These are phyloP conservation scores for Vigna trinervia DNA, from an alignment of 306 rosid species.

Conservation along the genomic window DNA sequence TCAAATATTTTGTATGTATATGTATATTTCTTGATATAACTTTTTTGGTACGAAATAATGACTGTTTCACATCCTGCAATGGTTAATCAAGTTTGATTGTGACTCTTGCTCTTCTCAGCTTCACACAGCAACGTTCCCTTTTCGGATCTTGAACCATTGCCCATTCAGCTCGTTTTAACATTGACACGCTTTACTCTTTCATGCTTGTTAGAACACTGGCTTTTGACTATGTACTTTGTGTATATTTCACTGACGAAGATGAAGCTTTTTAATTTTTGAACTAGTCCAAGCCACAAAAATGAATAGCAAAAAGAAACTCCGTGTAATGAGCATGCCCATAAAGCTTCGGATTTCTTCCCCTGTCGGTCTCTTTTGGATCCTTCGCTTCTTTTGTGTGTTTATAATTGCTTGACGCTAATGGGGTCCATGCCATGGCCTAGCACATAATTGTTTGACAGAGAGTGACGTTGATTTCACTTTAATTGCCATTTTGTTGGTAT, in stretches of 20 bases:
- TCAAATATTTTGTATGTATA: conserved; percentile 26
- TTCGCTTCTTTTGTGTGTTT: conserved; percentile 38
- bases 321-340: conserved; percentile 29
- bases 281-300: conserved; percentile 37
- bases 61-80: conserved; percentile 35
- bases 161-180: conserved; percentile 26
- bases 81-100: conserved; percentile 39
- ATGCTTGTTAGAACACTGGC: conserved; percentile 35
- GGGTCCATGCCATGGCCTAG: conserved; percentile 47
- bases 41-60: conserved; percentile 32
- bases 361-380: conserved; percentile 38
- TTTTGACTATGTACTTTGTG: conserved; percentile 41
- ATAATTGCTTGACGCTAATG: conserved; percentile 44
- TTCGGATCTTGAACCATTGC: conserved; percentile 29
- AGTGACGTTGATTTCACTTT: conserved; percentile 23
- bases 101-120: conserved; percentile 40
- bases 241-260: conserved; percentile 30
- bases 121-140: conserved; percentile 22
- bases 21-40: background rate
- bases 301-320: conserved; percentile 38
- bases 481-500: conserved; percentile 31
- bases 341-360: conserved; percentile 13
- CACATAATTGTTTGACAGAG: conserved; percentile 41
- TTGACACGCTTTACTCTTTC: conserved; percentile 38
- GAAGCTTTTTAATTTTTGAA: conserved; percentile 29